A percentile compares a stretch with the other conserved stretches of the same genome.
Conservation (phyloP, 306 rosid genomes). For the Gynostemma pentaphyllum region DNA sequence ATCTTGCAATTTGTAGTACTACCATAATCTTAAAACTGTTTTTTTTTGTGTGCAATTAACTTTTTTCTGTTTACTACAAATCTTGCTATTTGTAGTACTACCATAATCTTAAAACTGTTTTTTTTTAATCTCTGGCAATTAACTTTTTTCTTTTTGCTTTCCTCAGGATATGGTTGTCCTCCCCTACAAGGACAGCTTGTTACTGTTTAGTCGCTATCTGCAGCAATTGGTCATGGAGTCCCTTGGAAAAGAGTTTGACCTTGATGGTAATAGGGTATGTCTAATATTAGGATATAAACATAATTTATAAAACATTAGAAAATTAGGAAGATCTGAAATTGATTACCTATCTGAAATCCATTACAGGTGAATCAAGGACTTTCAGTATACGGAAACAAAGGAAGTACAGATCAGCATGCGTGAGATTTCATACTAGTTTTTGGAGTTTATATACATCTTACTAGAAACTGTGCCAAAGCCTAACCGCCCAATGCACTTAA, state of each 20-base stretch:
- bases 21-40: constrained; percentile 2
- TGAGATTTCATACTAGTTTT: constrained; percentile 28
- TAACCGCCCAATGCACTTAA: constrained; percentile 4
- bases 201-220: constrained; percentile 87
- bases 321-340: background rate
- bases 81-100: background rate
- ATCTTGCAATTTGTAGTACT: constrained; percentile 1
- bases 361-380: constrained; percentile 83
- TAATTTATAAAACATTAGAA: background rate
- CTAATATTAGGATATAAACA: background rate
- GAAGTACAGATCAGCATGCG: constrained; percentile 99
- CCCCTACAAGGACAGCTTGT: constrained; percentile 88
- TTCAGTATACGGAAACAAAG: constrained; percentile 83
- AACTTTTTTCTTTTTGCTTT: background rate
- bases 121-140: background rate
- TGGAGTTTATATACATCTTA: background rate
- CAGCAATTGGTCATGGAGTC: constrained; percentile 99
- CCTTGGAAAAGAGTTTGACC: constrained; percentile 95
- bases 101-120: constrained; percentile 3
- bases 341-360: background rate
- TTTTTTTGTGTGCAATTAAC: background rate
- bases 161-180: constrained; percentile 95
- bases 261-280: constrained; percentile 90
- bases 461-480: background rate
- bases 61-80: constrained; percentile 7